Evolutionary conservation across 225 moss, liverwort and hornwort genomes (phyloP).

Genomic region (Asterella californica): DNA sequence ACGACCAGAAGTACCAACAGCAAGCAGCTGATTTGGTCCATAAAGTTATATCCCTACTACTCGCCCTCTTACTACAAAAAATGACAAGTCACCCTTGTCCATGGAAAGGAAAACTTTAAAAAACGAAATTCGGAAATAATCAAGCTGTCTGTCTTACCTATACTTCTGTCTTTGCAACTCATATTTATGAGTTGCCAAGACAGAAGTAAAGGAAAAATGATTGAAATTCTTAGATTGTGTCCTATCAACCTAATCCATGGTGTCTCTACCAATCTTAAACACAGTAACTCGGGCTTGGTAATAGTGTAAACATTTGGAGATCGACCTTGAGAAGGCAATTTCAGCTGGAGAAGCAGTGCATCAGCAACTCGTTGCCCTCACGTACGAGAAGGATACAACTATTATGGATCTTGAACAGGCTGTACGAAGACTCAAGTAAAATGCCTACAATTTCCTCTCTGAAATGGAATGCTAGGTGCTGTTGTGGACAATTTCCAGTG

Average conservation of each 20-base stretch:
- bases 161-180: too few relatives aligned
- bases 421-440: slow-evolving; percentile 60
- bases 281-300: background rate
- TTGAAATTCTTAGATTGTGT: too few relatives aligned
- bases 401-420: slow-evolving; percentile 57
- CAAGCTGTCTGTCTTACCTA: too few relatives aligned
- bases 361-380: slow-evolving; percentile 45
- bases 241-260: too few relatives aligned
- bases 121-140: too few relatives aligned
- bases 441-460: background rate
- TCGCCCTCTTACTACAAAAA: too few relatives aligned
- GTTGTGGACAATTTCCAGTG: background rate
- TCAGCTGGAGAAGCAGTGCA: slow-evolving; percentile 38
- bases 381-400: slow-evolving; percentile 52
- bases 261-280: background rate
- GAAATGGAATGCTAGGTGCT: background rate
- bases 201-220: too few relatives aligned
- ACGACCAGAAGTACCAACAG: slow-evolving; percentile 51
- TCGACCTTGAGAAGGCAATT: slow-evolving; percentile 57
- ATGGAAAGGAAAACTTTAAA: too few relatives aligned
- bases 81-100: too few relatives aligned
- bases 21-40: slow-evolving; percentile 40
- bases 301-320: slow-evolving; percentile 72
- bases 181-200: too few relatives aligned
- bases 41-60: slow-evolving; percentile 41